Conservation (phyloP, 768 basidiomycete species). For the Rhodotorula paludigena region DNA sequence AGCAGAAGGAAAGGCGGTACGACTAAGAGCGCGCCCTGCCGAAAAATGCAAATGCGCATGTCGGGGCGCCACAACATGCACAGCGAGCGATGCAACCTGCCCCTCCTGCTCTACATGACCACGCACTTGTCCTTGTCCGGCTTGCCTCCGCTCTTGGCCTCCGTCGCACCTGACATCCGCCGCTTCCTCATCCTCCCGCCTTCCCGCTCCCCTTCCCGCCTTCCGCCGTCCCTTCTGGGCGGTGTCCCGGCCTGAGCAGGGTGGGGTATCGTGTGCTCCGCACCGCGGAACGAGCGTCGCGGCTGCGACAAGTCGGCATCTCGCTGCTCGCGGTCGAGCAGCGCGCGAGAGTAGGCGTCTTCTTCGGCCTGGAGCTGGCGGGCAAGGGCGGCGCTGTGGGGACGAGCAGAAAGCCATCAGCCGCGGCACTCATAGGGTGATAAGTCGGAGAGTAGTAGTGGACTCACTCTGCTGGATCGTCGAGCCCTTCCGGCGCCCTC, state of each 20-base stretch:
- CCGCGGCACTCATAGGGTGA: background rate
- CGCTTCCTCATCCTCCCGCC: constrained; percentile 26
- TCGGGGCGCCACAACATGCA: no score
- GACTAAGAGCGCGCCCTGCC: no score
- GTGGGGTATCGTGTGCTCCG: no score
- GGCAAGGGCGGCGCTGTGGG: constrained; percentile 61
- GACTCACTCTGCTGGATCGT: constrained; percentile 56
- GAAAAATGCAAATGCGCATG: no score
- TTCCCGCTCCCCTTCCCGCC: constrained; percentile 32
- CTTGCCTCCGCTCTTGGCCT: constrained; percentile 46
- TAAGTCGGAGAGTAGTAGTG: constrained; percentile 7
- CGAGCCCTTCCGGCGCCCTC: constrained; percentile 47
- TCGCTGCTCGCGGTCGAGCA: background rate
- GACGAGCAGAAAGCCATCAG: background rate
- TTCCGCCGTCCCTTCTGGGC: no score
- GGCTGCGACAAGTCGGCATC: no score
- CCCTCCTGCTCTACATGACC: constrained; percentile 52
- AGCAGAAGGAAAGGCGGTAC: no score
- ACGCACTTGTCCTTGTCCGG: constrained; percentile 54
- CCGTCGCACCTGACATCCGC: constrained; percentile 34
- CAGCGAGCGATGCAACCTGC: no score
- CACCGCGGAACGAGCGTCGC: no score
- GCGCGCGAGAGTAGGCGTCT: constrained; percentile 52
- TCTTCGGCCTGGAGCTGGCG: constrained; percentile 75
- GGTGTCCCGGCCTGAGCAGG: no score